A percentile compares a stretch with the other conserved stretches of the same genome.
Evolutionary conservation across 305 asterid genomes (phyloP).

Genomic region (Fraxinus sp.): DNA sequence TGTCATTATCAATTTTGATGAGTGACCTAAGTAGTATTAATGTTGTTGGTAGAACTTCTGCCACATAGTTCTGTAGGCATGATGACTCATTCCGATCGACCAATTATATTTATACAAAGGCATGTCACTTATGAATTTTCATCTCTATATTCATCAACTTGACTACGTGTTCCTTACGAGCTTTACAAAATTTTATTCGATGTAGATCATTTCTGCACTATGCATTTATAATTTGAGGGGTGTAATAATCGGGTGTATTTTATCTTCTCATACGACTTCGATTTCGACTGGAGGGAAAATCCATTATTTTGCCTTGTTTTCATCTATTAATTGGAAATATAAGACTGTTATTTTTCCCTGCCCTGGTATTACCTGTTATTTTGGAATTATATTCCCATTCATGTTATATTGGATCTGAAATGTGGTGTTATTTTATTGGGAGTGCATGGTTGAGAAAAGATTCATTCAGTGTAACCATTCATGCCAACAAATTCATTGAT

Average conservation of each 20-base stretch:
- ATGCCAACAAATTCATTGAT: conserved; percentile 4
- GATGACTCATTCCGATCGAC: neutral
- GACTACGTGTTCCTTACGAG: neutral
- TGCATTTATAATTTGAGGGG: neutral
- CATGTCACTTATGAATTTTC: neutral
- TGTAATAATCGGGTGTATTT: neutral
- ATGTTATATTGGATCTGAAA: no score
- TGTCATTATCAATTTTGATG: neutral
- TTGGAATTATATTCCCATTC: neutral
- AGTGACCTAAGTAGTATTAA: neutral
- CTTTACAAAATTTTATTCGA: neutral
- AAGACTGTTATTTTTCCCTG: neutral
- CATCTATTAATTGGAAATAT: neutral
- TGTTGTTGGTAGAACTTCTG: neutral
- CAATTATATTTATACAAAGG: neutral
- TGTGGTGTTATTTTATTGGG: conserved; percentile 53
- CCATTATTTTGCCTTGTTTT: neutral
- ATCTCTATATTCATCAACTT: neutral
- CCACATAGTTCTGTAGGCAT: neutral
- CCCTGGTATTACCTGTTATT: conserved; percentile 17
- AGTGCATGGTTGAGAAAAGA: conserved; percentile 54
- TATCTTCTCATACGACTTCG: neutral
- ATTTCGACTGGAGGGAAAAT: neutral
- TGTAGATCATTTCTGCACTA: neutral
- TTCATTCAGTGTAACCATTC: conserved; percentile 35